Base-by-base conservation (phyloP, 257 asterid genomes). In the Lithospermum erythrorhizon region DNA sequence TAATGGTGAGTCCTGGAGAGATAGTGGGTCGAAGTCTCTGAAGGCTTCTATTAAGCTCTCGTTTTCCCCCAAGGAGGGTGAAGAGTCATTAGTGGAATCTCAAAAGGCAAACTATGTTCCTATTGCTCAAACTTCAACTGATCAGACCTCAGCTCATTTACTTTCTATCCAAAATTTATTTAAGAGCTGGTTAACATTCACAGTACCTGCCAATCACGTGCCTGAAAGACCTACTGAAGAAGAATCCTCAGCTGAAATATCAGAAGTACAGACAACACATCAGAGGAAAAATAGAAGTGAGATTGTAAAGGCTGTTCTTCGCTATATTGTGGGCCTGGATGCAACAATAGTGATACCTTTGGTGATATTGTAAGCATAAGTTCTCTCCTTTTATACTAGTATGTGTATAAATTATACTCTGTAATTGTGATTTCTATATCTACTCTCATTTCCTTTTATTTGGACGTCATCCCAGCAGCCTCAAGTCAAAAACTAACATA, bases 271-370 rank as follows among this genome's bases (percentile, higher is more conserved):
- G 35, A 65, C 63, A 57, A 49, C 61, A 19, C 61, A 73, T 65
- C 78, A 70, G 67, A 75, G 65, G 65, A 79, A 63, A 70, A 83
- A 73, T 73, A 74, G 71, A 51, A 71, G 60, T 30, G 74, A 60
- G 51, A 57, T 77, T 32, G 51, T 73, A 58, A 83, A 81, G 72
- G 75, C 79, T 3, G 76, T 79, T 65, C 75, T 87, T 87, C 64
- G 76, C 72, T 81, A 60, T 76, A 81, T 88, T 65, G 47, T 79
- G 76, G 72, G 81, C 61, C 75, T 88, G 81, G 81, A 84, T 76
- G 83, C 87, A 66, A 70, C 95, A 22, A 71, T 91, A 65, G 82
- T 77, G 76, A 75, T 88, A 64, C 93, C 90, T 48, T 68, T 91
- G 66, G 65, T 88, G 78, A 65, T 82, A 61, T 84, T 82, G 98